Conservation (phyloP, 1,139 yeast species). For the Geotrichum siamense region DNA sequence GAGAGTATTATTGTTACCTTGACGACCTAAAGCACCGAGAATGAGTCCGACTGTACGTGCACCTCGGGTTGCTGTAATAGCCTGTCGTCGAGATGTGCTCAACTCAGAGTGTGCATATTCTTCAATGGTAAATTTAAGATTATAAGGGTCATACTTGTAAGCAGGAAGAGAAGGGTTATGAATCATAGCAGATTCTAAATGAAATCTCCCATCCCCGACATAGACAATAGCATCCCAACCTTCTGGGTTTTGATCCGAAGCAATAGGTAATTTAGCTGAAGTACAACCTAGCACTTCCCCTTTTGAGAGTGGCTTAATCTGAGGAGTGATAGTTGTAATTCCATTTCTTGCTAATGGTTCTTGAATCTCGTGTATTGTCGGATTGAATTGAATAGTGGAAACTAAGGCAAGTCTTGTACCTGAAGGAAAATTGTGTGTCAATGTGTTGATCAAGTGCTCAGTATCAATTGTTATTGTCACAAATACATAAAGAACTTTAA, state of each 20-base stretch:
- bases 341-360: slow-evolving; percentile 40
- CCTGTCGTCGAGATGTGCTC: slow-evolving; percentile 65
- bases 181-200: slow-evolving; percentile 92
- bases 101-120: slow-evolving; percentile 80
- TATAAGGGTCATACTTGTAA: slow-evolving; percentile 89
- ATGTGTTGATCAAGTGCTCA: slow-evolving; percentile 67
- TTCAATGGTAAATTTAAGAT: slow-evolving; percentile 82
- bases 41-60: slow-evolving; percentile 76
- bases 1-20: slow-evolving; percentile 79
- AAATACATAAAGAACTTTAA: slow-evolving; percentile 88
- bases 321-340: slow-evolving; percentile 64
- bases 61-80: slow-evolving; percentile 51
- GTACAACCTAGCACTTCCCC: slow-evolving; percentile 98
- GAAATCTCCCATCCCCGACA: slow-evolving; percentile 95
- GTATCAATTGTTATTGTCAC: slow-evolving; percentile 90
- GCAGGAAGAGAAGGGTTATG: slow-evolving; percentile 93
- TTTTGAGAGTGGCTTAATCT: slow-evolving; percentile 82
- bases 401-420: slow-evolving; percentile 65
- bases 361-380: slow-evolving; percentile 76
- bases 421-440: slow-evolving; percentile 61
- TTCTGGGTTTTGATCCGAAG: slow-evolving; percentile 36
- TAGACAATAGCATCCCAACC: slow-evolving; percentile 76
- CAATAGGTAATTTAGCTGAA: slow-evolving; percentile 53
- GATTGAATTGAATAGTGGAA: slow-evolving; percentile 96
- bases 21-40: slow-evolving; percentile 94